Percentiles rank a stretch among this genome's conserved stretches.
Evolutionary conservation across 768 basidiomycete species (phyloP).

Genomic region (Trametes villosa): DNA sequence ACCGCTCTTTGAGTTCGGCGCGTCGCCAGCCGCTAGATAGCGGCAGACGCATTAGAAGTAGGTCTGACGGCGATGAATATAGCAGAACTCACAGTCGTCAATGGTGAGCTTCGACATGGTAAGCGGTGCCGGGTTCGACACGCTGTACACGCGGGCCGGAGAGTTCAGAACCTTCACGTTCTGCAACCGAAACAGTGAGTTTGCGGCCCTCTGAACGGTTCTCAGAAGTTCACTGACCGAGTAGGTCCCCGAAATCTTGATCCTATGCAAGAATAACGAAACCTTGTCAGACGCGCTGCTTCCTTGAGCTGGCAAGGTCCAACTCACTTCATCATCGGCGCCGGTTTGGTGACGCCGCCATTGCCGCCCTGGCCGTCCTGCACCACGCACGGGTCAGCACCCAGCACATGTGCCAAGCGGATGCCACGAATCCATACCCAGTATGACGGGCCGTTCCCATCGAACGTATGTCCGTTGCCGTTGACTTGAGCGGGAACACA

Average conservation of each 20-base stretch:
- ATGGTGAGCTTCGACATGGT: slow-evolving; percentile 52
- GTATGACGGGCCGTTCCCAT: slow-evolving; percentile 48
- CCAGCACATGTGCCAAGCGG: not conserved
- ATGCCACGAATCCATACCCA: slow-evolving; percentile 39
- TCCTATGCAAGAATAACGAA: slow-evolving; percentile 29
- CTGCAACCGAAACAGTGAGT: slow-evolving; percentile 22
- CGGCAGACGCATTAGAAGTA: no score
- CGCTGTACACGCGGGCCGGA: slow-evolving; percentile 40
- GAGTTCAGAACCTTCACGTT: slow-evolving; percentile 45
- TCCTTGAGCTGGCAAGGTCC: not conserved
- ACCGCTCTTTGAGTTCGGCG: slow-evolving; percentile 53
- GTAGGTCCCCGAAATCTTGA: slow-evolving; percentile 46
- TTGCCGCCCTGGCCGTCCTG: slow-evolving; percentile 38
- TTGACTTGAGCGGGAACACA: slow-evolving; percentile 32
- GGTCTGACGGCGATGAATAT: not conserved
- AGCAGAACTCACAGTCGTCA: slow-evolving; percentile 54
- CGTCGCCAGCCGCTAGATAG: slow-evolving; percentile 53
- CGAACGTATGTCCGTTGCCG: slow-evolving; percentile 45
- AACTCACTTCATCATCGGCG: slow-evolving; percentile 47
- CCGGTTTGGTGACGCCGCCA: slow-evolving; percentile 36
- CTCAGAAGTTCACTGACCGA: slow-evolving; percentile 28
- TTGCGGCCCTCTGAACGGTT: slow-evolving; percentile 1
- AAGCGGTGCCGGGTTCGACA: slow-evolving; percentile 30
- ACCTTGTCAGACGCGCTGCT: slow-evolving; percentile 3
- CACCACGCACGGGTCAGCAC: not conserved